Base-by-base conservation (phyloP, 2,329 filamentous ascomycete species). In the Hortaea sp. region DNA sequence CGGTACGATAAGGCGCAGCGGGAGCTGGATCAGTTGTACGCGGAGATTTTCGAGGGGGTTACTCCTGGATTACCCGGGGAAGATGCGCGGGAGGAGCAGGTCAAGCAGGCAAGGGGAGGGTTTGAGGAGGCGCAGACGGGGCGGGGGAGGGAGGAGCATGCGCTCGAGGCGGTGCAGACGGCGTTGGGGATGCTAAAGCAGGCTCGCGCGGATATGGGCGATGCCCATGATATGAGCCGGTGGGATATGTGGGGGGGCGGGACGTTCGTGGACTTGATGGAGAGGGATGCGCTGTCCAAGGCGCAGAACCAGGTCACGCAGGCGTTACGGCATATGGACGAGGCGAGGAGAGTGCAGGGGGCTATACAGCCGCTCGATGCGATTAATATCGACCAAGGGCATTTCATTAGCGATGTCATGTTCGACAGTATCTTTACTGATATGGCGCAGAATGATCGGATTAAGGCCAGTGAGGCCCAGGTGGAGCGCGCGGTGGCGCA, bases 241-340 rank as follows among this genome's bases (percentile, higher is more conserved):
- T 41, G 64, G 53, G 75, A 78, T 49, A 70, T 75, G 58, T 73
- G 72, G 43, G 74, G 73, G 37, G 73, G 72, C 11, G 72, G 71
- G 9, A 65, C 64, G 4, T 64, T 73, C 41, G 59, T 61, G 1
- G 72, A 76, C 56, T 72, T 77, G 68, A 70, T 75, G 63, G 76
- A 81, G 61, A 67, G 73, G 27, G 72, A 70, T 49, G 67, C 69
- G 6, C 66, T 82, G 10, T 64, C 67, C 40, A 62, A 66, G 34
- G 74, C 75, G 7, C 71, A 78, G 49, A 64, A 60, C 11, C 51
- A 63, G 73, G 32, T 57, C 55, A 6, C 53, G 28, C 43, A 47
- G 12, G 49, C 51, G 1, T 35, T 53, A 4, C 48, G 53, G 5
- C 53, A 56, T 11, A 49, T 61, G 45, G 52, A 51, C 3, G 52